A percentile compares a stretch with the other conserved stretches of the same genome.
Conservation (phyloP, 768 basidiomycete genomes). For the Suillus brevipes region DNA sequence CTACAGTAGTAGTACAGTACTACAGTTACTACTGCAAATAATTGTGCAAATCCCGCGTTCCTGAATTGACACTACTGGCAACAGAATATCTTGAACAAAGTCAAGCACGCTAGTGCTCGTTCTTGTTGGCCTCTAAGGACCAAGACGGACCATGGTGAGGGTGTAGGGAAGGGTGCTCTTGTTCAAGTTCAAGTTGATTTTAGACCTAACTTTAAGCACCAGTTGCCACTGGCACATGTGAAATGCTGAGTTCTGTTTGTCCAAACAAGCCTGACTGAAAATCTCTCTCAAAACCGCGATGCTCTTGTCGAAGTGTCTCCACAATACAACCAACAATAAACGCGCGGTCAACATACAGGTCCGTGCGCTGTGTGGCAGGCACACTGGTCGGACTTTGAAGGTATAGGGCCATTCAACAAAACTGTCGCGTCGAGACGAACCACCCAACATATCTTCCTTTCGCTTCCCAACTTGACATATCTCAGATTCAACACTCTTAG, state of each 20-base stretch:
- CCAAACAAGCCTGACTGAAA: slow-evolving; percentile 6
- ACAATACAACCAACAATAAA: slow-evolving; percentile 18
- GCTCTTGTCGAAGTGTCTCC: slow-evolving; percentile 7
- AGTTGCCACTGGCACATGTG: slow-evolving; percentile 2
- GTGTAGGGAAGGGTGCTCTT: too few relatives aligned
- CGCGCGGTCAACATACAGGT: slow-evolving; percentile 31
- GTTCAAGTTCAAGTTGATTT: not conserved
- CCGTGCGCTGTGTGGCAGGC: slow-evolving; percentile 35
- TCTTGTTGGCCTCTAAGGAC: too few relatives aligned
- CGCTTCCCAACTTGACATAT: slow-evolving; percentile 26
- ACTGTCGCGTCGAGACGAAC: slow-evolving; percentile 41
- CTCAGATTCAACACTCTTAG: slow-evolving; percentile 20
- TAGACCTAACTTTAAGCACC: not conserved
- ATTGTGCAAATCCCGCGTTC: too few relatives aligned
- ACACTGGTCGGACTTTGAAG: slow-evolving; percentile 38
- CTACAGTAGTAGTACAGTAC: too few relatives aligned
- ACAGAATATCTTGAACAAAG: too few relatives aligned
- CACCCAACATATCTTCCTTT: slow-evolving; percentile 32
- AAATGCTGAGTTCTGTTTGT: slow-evolving; percentile 8
- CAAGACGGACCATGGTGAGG: too few relatives aligned
- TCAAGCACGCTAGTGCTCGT: too few relatives aligned
- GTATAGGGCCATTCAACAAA: slow-evolving; percentile 39
- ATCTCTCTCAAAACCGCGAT: slow-evolving; percentile 5
- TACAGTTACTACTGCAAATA: too few relatives aligned
- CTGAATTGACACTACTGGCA: too few relatives aligned